phyloP scores from a whole-genome alignment of 257 asterid genomes.

The Plantago ovata region DNA sequence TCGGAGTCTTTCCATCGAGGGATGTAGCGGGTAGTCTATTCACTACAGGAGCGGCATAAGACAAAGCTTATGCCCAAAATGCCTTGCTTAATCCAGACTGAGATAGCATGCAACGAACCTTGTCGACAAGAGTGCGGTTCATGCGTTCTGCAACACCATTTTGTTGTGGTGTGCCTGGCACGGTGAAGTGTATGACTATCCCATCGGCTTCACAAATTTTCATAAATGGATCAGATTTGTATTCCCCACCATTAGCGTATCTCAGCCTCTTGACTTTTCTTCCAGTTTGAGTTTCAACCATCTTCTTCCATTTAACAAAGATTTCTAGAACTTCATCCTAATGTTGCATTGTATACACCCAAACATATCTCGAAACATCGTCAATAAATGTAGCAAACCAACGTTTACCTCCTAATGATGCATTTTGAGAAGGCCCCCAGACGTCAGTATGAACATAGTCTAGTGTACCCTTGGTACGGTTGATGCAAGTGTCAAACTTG shows the following conservation, averaged over 20 bases:
- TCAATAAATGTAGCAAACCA: no score
- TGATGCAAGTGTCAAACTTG: background rate
- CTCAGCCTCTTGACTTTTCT: no score
- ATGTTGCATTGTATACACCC: constrained; percentile 8
- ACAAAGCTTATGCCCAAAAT: background rate
- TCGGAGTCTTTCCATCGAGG: background rate
- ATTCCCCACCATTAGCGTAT: no score
- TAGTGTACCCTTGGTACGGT: background rate
- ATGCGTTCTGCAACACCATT: no score
- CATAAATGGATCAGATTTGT: no score
- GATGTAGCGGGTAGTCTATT: background rate
- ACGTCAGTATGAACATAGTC: constrained; percentile 10
- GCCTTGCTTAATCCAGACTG: constrained; percentile 2
- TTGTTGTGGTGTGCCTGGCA: background rate
- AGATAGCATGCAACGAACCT: constrained; percentile 11
- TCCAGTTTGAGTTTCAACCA: no score
- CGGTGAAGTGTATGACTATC: background rate
- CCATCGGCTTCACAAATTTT: no score
- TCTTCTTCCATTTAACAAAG: no score
- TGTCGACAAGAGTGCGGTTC: constrained; percentile 1
- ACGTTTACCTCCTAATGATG: constrained; percentile 11
- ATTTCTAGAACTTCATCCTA: constrained; percentile 6
- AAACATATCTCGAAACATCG: constrained; percentile 3
- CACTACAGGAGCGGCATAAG: background rate
- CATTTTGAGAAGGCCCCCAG: constrained; percentile 4